Conservation (phyloP, 2,329 filamentous ascomycete genomes). For the Clarireedia monteithiana region DNA sequence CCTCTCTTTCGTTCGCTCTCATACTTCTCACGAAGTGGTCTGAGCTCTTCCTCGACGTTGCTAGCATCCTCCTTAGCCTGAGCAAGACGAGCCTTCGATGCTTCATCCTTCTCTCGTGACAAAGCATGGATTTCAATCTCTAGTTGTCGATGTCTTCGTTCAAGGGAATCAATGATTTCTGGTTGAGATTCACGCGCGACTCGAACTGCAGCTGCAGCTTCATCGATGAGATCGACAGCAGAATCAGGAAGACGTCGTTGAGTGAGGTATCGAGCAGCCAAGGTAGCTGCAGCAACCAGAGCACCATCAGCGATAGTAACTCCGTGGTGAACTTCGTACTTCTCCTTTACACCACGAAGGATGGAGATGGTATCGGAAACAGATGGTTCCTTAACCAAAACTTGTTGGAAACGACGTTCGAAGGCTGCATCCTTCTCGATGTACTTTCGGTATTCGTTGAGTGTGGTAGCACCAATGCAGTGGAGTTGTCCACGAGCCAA, state of each 20-base stretch:
- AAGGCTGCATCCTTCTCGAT: constrained; percentile 98
- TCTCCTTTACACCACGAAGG: constrained; percentile 94
- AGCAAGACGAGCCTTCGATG: constrained; percentile 73
- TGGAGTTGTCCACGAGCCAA: constrained; percentile 92
- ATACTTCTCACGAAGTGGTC: constrained; percentile 90
- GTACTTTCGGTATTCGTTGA: constrained; percentile 95
- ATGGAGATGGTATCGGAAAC: constrained; percentile 92
- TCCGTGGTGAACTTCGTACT: constrained; percentile 96
- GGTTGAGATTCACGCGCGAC: constrained; percentile 95
- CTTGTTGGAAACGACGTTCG: constrained; percentile 97
- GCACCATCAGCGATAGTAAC: constrained; percentile 93
- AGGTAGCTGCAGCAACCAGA: constrained; percentile 81
- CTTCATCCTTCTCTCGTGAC: constrained; percentile 88
- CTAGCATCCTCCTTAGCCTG: constrained; percentile 84
- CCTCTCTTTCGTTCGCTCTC: constrained; percentile 86
- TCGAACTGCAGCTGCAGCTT: constrained; percentile 91
- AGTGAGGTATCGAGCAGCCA: constrained; percentile 90
- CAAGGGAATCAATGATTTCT: constrained; percentile 89
- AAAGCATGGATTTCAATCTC: constrained; percentile 97
- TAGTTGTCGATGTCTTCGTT: constrained; percentile 81
- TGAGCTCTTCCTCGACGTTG: constrained; percentile 88
- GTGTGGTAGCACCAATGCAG: constrained; percentile 94
- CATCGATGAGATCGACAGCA: constrained; percentile 91
- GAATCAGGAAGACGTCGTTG: constrained; percentile 88
- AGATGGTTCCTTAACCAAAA: constrained; percentile 88